Conservation (phyloP, 202 grass and related monocot genomes). For the Saccharum hybrid region DNA sequence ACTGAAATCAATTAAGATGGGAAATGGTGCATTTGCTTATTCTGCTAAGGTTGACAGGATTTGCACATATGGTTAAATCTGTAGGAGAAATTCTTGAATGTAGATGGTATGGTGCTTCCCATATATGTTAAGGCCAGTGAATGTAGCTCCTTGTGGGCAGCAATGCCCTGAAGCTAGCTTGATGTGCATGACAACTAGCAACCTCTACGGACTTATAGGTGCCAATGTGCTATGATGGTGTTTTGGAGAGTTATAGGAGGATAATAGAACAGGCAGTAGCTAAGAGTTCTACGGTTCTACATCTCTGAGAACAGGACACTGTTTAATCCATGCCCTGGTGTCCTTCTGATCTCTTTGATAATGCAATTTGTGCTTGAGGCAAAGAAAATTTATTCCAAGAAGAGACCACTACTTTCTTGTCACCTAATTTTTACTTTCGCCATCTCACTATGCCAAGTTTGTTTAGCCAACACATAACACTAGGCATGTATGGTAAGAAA, state of each 20-base stretch:
- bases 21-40: background rate
- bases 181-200: background rate
- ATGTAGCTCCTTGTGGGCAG: conserved; percentile 20
- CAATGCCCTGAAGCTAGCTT: background rate
- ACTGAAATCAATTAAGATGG: background rate
- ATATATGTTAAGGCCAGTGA: background rate
- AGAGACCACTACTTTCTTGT: background rate
- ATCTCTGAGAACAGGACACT: background rate
- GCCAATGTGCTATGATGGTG: background rate
- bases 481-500: background rate
- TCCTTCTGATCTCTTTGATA: conserved; percentile 1
- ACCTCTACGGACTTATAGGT: background rate
- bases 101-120: background rate
- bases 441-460: background rate
- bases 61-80: background rate
- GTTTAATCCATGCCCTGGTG: background rate
- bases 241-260: background rate
- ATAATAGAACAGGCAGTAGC: background rate
- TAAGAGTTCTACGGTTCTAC: background rate
- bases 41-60: background rate
- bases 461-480: conserved; percentile 9
- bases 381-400: conserved; percentile 4
- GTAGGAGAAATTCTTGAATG: background rate
- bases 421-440: conserved; percentile 1
- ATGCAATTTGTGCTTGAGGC: background rate